Conservation (phyloP, 2,329 filamentous ascomycete species). For the Claviceps africana region DNA sequence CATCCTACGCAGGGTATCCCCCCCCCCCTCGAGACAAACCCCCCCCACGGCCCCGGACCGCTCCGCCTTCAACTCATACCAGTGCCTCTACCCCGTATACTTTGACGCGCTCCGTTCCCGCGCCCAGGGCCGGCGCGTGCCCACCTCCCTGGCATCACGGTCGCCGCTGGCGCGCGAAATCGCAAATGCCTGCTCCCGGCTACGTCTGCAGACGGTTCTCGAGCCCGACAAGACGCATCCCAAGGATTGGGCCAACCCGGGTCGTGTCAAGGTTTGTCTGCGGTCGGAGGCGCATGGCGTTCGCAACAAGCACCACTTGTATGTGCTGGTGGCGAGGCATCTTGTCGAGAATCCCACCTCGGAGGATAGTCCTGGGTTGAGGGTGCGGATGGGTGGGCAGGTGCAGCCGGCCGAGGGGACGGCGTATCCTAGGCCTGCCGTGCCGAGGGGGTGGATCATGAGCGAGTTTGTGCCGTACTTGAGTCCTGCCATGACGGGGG, state of each 20-base stretch:
- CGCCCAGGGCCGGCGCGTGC: slow-evolving; percentile 69
- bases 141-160: slow-evolving; percentile 53
- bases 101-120: slow-evolving; percentile 69
- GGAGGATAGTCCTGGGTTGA: slow-evolving; percentile 50
- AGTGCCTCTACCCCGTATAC: slow-evolving; percentile 90
- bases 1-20: too few species aligned
- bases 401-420: slow-evolving; percentile 47
- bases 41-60: slow-evolving; percentile 30
- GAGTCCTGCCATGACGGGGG: slow-evolving; percentile 78
- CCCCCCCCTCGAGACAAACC: too few species aligned
- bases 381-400: slow-evolving; percentile 59
- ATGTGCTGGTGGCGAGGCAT: slow-evolving; percentile 63
- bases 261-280: slow-evolving; percentile 70
- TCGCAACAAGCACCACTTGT: slow-evolving; percentile 76
- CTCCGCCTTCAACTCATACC: slow-evolving; percentile 56
- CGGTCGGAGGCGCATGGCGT: slow-evolving; percentile 30
- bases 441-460: slow-evolving; percentile 87
- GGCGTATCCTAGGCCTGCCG: slow-evolving; percentile 55
- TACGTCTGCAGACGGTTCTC: slow-evolving; percentile 62
- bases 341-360: slow-evolving; percentile 67
- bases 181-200: slow-evolving; percentile 63
- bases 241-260: slow-evolving; percentile 95
- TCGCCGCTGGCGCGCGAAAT: slow-evolving; percentile 87
- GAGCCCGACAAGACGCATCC: slow-evolving; percentile 89
- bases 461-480: slow-evolving; percentile 71